These are phyloP conservation scores for Lactuca saligna DNA, from an alignment of 129 eudicot genomes.

Conservation along the genomic window DNA sequence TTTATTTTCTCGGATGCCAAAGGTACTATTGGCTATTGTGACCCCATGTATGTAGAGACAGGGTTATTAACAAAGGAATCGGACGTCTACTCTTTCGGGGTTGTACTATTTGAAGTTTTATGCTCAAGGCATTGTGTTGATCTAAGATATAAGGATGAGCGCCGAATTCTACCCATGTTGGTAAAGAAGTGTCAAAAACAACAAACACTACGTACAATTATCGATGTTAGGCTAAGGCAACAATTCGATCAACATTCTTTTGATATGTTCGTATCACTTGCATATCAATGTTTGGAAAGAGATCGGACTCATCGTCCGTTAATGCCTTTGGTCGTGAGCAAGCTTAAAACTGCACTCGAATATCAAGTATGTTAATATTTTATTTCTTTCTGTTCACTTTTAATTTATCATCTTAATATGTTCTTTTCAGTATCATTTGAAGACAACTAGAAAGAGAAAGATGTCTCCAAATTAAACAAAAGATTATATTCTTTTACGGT, in stretches of 20 bases:
- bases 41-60: background rate
- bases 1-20: background rate
- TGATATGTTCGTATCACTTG: background rate
- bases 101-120: slow-evolving; percentile 9
- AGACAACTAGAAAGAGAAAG: no score
- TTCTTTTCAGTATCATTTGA: no score
- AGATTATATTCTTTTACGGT: no score
- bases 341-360: slow-evolving; percentile 1
- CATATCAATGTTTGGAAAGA: slow-evolving; percentile 15
- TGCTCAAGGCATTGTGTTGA: slow-evolving; percentile 5
- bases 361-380: background rate
- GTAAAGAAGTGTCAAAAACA: background rate
- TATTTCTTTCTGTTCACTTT: no score
- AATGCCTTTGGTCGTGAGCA: slow-evolving; percentile 8
- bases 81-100: slow-evolving; percentile 13
- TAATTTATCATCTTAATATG: no score
- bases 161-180: background rate
- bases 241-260: background rate
- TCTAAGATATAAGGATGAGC: background rate
- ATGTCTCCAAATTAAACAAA: no score
- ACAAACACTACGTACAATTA: background rate
- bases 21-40: slow-evolving; percentile 14
- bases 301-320: background rate
- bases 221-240: background rate
- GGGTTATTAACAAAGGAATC: slow-evolving; percentile 7